These are phyloP conservation scores for Russula virescens DNA, from an alignment of 768 basidiomycete genomes.

Conservation along the genomic window DNA sequence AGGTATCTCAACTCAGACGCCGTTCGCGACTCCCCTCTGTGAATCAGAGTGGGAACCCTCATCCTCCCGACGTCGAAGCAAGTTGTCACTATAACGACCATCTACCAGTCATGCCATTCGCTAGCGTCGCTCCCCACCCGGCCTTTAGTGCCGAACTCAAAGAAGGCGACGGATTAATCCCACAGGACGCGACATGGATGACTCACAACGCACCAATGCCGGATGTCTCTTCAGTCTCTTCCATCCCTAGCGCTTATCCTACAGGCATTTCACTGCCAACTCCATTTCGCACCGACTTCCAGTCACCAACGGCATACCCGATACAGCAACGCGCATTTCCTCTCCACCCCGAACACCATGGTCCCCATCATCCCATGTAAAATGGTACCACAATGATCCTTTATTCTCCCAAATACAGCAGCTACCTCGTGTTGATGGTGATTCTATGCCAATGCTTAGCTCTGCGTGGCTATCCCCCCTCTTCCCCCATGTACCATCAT, in stretches of 20 bases:
- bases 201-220: not conserved
- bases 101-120: not conserved
- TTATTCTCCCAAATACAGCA: no score
- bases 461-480: no score
- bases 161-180: not conserved
- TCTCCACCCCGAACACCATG: no score
- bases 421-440: no score
- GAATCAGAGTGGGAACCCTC: not conserved
- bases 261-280: no score
- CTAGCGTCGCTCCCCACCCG: not conserved
- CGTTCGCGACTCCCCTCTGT: not conserved
- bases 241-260: not conserved
- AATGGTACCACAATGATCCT: no score
- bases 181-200: not conserved
- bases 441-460: no score
- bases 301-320: no score
- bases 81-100: not conserved
- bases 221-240: not conserved
- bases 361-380: no score
- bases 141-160: not conserved
- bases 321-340: no score
- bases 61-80: not conserved
- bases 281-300: no score
- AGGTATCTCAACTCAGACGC: conserved; percentile 3
- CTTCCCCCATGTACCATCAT: no score